phyloP scores from a whole-genome alignment of 164 flowering plant genomes.

The Euptelea pleiosperma region DNA sequence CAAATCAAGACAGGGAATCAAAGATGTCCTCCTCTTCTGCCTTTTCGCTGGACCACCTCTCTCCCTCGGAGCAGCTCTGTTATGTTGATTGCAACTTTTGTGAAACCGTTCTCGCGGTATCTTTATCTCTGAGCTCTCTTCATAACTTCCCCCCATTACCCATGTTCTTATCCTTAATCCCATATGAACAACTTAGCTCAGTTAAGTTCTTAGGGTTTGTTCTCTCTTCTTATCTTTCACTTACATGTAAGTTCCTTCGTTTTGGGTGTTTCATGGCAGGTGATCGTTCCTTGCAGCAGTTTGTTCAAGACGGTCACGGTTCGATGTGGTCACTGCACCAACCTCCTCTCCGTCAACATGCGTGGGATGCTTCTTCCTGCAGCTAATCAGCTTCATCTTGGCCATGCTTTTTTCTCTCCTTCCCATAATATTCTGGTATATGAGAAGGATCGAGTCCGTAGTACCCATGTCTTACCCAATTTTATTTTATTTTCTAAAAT shows the following conservation, averaged over 20 bases:
- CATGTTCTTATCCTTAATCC: background rate
- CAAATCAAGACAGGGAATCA: slow-evolving; percentile 27
- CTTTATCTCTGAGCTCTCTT: slow-evolving; percentile 3
- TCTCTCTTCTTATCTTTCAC: slow-evolving; percentile 7
- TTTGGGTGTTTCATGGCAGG: slow-evolving; percentile 38
- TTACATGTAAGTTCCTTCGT: background rate
- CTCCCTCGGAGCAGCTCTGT: slow-evolving; percentile 88
- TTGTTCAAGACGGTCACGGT: slow-evolving; percentile 93
- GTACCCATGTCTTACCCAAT: background rate
- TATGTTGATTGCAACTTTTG: slow-evolving; percentile 92
- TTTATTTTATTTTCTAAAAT: background rate
- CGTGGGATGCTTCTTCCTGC: slow-evolving; percentile 71
- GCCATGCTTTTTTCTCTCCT: slow-evolving; percentile 61
- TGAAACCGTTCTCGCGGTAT: slow-evolving; percentile 91
- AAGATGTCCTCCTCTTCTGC: slow-evolving; percentile 67
- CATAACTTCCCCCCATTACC: background rate
- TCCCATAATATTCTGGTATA: slow-evolving; percentile 55
- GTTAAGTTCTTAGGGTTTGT: slow-evolving; percentile 2
- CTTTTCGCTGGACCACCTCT: slow-evolving; percentile 74
- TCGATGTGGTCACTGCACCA: slow-evolving; percentile 97
- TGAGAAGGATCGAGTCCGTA: background rate
- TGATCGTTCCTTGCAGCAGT: slow-evolving; percentile 86
- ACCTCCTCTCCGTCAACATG: slow-evolving; percentile 89
- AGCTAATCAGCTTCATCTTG: slow-evolving; percentile 54
- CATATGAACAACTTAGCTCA: background rate